Conservation (phyloP, 345 rosid species). For the Moringa oleifera region DNA sequence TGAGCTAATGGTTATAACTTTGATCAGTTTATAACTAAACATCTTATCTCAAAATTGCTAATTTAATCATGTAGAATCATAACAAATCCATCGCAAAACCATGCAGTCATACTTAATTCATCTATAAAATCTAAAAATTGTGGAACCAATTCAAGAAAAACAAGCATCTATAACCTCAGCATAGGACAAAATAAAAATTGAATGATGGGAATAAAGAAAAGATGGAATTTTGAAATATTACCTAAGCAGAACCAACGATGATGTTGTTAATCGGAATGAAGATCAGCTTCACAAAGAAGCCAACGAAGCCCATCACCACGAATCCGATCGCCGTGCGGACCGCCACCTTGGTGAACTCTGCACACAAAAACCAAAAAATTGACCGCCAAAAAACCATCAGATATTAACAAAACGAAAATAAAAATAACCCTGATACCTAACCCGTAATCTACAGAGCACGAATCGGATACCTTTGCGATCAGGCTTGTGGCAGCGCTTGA, state of each 20-base stretch:
- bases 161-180: background rate
- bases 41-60: too few relatives aligned
- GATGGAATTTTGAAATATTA: constrained; percentile 5
- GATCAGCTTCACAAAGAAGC: constrained; percentile 74
- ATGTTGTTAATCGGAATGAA: constrained; percentile 91
- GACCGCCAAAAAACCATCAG: background rate
- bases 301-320: constrained; percentile 87
- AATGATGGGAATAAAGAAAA: background rate
- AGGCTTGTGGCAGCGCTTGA: constrained; percentile 79
- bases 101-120: background rate
- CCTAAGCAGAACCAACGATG: constrained; percentile 68
- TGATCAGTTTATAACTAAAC: too few relatives aligned
- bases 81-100: background rate
- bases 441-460: background rate
- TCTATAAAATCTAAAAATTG: background rate
- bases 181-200: background rate
- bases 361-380: background rate
- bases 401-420: background rate
- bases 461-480: constrained; percentile 51
- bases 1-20: too few relatives aligned
- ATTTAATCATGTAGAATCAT: too few relatives aligned
- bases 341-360: constrained; percentile 77
- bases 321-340: constrained; percentile 81
- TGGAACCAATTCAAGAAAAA: background rate
- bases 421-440: background rate